Evolutionary conservation across 371 early-diverging fungal species (phyloP).

Genomic region (Mucor lusitanicus): DNA sequence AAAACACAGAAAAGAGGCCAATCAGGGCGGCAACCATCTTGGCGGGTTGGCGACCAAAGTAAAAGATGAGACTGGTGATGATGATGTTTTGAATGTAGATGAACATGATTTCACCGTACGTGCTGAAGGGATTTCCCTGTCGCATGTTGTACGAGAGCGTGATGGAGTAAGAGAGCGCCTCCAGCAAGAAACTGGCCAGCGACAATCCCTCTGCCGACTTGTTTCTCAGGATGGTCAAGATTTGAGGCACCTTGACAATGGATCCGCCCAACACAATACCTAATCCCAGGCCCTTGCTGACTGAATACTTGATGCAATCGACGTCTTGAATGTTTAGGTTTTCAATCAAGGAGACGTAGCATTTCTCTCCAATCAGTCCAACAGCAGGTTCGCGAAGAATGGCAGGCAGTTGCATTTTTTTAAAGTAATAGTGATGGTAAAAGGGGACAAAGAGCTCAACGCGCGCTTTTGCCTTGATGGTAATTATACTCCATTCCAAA

Average conservation of each 20-base stretch:
- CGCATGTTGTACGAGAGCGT: slow-evolving; percentile 83
- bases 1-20: slow-evolving; percentile 34
- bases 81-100: slow-evolving; percentile 80
- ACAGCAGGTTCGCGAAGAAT: slow-evolving; percentile 59
- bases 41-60: slow-evolving; percentile 48
- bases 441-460: neutral
- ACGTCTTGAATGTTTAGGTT: slow-evolving; percentile 62
- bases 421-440: neutral
- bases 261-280: slow-evolving; percentile 87
- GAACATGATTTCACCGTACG: slow-evolving; percentile 86
- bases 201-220: slow-evolving; percentile 80
- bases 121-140: slow-evolving; percentile 81
- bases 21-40: slow-evolving; percentile 35
- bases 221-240: slow-evolving; percentile 77
- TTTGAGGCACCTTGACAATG: slow-evolving; percentile 94
- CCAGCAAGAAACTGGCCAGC: slow-evolving; percentile 74
- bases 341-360: slow-evolving; percentile 67
- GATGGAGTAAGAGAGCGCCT: slow-evolving; percentile 78
- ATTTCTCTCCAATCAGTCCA: slow-evolving; percentile 66
- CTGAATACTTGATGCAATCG: slow-evolving; percentile 75
- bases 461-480: neutral
- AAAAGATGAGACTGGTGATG: slow-evolving; percentile 74
- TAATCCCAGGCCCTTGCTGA: slow-evolving; percentile 87
- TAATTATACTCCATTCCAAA: neutral
- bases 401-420: slow-evolving; percentile 40